Evolutionary conservation across 73 alveolate genomes (phyloP).

Genomic region (Tetrahymena thermophila): DNA sequence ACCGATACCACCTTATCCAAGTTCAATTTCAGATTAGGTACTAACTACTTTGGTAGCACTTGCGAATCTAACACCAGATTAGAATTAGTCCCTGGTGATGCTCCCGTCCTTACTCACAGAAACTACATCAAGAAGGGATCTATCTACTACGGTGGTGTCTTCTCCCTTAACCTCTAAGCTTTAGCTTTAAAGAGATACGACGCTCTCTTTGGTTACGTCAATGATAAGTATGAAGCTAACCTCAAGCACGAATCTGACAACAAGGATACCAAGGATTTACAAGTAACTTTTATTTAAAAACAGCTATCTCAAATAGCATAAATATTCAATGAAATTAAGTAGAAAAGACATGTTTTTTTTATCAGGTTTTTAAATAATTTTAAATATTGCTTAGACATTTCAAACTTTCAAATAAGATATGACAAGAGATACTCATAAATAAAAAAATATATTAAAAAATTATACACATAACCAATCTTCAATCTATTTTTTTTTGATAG

Average conservation of each 20-base stretch:
- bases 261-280: not conserved
- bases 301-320: not conserved
- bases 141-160: not conserved
- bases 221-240: not conserved
- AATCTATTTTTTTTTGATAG: not conserved
- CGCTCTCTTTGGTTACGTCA: not conserved
- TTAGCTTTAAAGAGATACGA: not conserved
- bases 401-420: not conserved
- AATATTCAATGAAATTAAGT: not conserved
- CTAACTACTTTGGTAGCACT: not conserved
- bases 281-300: not conserved
- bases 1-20: not conserved
- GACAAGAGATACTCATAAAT: not conserved
- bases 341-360: too few relatives aligned
- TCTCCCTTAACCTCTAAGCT: not conserved
- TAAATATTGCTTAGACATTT: not conserved
- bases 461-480: not conserved
- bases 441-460: too few relatives aligned
- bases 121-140: not conserved
- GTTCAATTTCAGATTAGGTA: not conserved
- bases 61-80: not conserved
- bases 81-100: not conserved
- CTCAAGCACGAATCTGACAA: slow-evolving; percentile 2
- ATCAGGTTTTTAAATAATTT: not conserved
- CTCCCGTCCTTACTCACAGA: not conserved